These are phyloP conservation scores for Piromyces finnis DNA, from an alignment of 192 early-diverging fungal genomes.

Conservation along the genomic window DNA sequence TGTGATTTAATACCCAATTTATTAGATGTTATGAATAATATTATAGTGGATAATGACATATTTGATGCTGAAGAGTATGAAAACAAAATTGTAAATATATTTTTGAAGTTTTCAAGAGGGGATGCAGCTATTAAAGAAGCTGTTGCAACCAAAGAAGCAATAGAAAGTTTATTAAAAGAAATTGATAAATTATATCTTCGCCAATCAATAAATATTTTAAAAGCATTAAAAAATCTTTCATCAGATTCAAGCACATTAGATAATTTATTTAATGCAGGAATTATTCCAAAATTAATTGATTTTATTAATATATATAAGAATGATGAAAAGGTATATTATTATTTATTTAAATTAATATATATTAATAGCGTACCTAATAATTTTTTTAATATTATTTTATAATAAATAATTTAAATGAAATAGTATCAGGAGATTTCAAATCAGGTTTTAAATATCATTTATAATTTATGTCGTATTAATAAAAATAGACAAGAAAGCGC, in stretches of 20 bases:
- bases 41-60: conserved; percentile 14
- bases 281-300: conserved; percentile 22
- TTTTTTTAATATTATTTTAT: too few species aligned
- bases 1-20: conserved; percentile 26
- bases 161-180: conserved; percentile 21
- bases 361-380: too few species aligned
- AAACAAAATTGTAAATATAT: conserved; percentile 22
- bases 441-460: conserved; percentile 34
- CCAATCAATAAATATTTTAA: conserved; percentile 22
- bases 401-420: too few species aligned
- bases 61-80: conserved; percentile 7
- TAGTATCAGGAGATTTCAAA: conserved; percentile 26
- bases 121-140: conserved; percentile 31
- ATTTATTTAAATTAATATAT: too few species aligned
- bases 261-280: conserved; percentile 17
- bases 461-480: conserved; percentile 39
- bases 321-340: not conserved
- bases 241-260: conserved; percentile 34
- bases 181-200: conserved; percentile 14
- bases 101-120: conserved; percentile 31
- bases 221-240: conserved; percentile 41
- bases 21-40: conserved; percentile 11
- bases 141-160: conserved; percentile 14
- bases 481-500: conserved; percentile 31
- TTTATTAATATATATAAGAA: conserved; percentile 10